Conservation (phyloP, 2,329 filamentous ascomycete species). For the Colletotrichum musicola region DNA sequence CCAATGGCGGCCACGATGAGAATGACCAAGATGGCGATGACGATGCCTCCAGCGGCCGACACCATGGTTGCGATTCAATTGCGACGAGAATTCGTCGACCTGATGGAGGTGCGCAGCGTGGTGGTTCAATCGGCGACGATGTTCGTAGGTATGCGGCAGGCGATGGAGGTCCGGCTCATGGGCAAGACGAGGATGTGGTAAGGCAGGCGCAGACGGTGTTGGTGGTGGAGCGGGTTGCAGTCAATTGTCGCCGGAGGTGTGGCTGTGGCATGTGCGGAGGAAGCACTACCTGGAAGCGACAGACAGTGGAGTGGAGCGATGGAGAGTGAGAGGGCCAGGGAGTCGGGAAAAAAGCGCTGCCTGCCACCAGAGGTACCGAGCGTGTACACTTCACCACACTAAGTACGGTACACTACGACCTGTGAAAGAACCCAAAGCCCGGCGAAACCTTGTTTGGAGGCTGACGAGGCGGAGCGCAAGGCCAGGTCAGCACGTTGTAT, state of each 20-base stretch:
- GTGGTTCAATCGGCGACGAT: conserved; percentile 13
- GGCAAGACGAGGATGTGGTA: neutral
- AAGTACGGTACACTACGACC: neutral
- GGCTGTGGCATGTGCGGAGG: conserved; percentile 18
- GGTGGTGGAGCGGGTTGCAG: conserved; percentile 8
- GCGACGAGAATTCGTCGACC: conserved; percentile 29
- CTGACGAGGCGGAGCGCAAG: conserved; percentile 25
- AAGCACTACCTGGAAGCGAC: neutral
- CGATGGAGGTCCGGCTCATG: conserved; percentile 34
- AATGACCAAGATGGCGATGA: conserved; percentile 78
- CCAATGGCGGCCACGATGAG: conserved; percentile 67
- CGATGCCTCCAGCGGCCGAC: conserved; percentile 73
- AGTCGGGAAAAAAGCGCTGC: too few species aligned
- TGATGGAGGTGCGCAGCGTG: conserved; percentile 18
- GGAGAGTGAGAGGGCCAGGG: neutral
- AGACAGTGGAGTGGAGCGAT: conserved; percentile 1
- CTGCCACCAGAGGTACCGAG: neutral
- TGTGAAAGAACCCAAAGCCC: conserved; percentile 22
- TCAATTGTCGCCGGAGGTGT: conserved; percentile 19
- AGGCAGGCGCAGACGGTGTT: neutral
- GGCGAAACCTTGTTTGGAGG: conserved; percentile 36
- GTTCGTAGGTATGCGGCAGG: conserved; percentile 17
- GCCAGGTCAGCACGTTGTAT: conserved; percentile 23
- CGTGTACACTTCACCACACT: too few species aligned
- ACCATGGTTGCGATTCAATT: conserved; percentile 58